These are phyloP conservation scores for Pestalotiopsis sp. DNA, from an alignment of 2,329 filamentous ascomycete species.

Conservation along the genomic window DNA sequence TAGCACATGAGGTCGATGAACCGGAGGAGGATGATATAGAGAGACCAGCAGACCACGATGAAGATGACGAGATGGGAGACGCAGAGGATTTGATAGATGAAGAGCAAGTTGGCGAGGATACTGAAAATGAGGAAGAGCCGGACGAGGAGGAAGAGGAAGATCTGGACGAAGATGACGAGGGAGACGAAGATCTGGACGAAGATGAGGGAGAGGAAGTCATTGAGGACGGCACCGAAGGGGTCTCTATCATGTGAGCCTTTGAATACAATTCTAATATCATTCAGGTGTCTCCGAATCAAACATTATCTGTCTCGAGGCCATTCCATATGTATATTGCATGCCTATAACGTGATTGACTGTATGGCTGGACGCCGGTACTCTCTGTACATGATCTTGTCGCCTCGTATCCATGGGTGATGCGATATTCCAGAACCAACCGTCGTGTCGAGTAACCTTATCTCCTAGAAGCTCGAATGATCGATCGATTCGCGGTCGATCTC, in stretches of 20 bases:
- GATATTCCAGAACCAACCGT: too few species aligned
- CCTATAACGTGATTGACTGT: too few species aligned
- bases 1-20: conserved; percentile 18
- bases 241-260: neutral
- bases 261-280: too few species aligned
- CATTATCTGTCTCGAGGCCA: too few species aligned
- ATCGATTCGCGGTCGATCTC: too few species aligned
- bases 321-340: too few species aligned
- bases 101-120: neutral
- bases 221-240: neutral
- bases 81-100: neutral
- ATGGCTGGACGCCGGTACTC: too few species aligned
- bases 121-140: neutral
- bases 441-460: too few species aligned
- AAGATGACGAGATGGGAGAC: neutral
- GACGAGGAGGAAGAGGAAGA: conserved; percentile 16
- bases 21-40: conserved; percentile 18
- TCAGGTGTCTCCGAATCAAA: too few species aligned
- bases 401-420: too few species aligned
- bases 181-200: neutral
- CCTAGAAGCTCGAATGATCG: too few species aligned
- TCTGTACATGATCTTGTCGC: too few species aligned
- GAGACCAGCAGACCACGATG: conserved; percentile 13
- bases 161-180: neutral
- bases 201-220: neutral